These are phyloP conservation scores for Trichoderma atroviride DNA, from an alignment of 2,329 filamentous ascomycete genomes.

Conservation along the genomic window DNA sequence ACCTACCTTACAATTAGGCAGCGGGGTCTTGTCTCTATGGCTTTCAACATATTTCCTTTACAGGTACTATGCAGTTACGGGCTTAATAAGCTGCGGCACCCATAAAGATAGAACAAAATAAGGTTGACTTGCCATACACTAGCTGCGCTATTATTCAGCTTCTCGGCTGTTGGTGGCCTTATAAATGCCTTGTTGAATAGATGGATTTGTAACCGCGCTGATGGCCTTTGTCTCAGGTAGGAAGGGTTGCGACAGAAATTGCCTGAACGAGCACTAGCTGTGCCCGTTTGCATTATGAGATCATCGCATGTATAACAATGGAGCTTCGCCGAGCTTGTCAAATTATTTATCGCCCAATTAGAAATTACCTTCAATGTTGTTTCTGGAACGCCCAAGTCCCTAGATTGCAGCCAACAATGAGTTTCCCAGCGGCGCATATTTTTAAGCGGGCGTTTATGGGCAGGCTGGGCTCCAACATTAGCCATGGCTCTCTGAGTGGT, in stretches of 20 bases:
- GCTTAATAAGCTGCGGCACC: neutral
- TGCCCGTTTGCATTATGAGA: neutral
- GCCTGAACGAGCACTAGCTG: conserved; percentile 2
- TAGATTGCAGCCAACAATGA: neutral
- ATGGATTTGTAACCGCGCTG: neutral
- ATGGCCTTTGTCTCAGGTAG: neutral
- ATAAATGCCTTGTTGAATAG: neutral
- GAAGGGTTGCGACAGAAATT: neutral
- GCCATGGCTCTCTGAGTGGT: neutral
- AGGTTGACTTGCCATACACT: neutral
- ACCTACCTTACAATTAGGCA: too few species aligned
- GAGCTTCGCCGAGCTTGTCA: neutral
- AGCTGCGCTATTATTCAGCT: neutral
- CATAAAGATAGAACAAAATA: neutral
- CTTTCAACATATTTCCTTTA: neutral
- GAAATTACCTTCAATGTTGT: neutral
- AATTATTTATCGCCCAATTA: conserved; percentile 1
- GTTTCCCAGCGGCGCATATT: neutral
- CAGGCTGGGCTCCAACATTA: neutral
- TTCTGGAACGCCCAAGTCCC: neutral
- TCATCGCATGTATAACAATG: neutral
- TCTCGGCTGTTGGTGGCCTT: neutral
- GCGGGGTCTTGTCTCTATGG: neutral
- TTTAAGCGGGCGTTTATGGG: neutral
- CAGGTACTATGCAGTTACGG: neutral